phyloP scores from a whole-genome alignment of 768 basidiomycete species.

The Suillus bovinus region DNA sequence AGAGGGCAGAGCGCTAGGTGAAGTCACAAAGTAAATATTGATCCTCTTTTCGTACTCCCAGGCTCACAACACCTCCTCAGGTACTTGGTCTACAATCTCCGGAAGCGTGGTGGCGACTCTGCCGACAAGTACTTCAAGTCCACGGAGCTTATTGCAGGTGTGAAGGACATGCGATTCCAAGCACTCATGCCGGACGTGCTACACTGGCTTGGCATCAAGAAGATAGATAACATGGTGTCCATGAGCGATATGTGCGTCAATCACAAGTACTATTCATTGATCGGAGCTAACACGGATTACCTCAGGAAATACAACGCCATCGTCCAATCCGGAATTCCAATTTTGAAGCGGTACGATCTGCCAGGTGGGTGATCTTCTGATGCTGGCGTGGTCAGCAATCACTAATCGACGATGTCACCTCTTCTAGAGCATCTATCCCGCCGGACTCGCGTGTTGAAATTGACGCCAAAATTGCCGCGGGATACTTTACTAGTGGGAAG shows the following conservation, averaged over 20 bases:
- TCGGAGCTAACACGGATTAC: conserved; percentile 3
- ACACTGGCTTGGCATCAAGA: conserved; percentile 91
- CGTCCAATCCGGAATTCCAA: conserved; percentile 83
- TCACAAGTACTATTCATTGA: conserved; percentile 5
- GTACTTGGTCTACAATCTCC: conserved; percentile 94
- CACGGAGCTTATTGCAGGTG: conserved; percentile 92
- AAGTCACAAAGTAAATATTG: conserved; percentile 77
- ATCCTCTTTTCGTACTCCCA: neutral
- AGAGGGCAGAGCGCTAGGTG: conserved; percentile 90
- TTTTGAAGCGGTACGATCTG: conserved; percentile 81
- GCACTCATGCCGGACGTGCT: conserved; percentile 95
- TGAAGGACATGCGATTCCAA: conserved; percentile 95
- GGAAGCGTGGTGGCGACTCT: conserved; percentile 91
- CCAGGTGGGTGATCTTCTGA: conserved; percentile 51
- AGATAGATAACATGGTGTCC: conserved; percentile 87
- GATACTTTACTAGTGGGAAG: conserved; percentile 86
- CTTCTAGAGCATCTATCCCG: conserved; percentile 78
- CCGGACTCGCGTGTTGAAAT: conserved; percentile 92
- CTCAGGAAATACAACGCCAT: conserved; percentile 93
- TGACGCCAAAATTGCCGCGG: conserved; percentile 93
- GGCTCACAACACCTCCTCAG: conserved; percentile 34
- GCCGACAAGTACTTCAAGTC: conserved; percentile 94
- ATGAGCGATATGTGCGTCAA: conserved; percentile 79
- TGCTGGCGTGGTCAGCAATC: neutral
- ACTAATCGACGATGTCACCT: neutral